Percentiles rank a stretch among this genome's conserved stretches.
phyloP scores from a whole-genome alignment of 2,329 filamentous ascomycete genomes.

The Plectosphaerella plurivora region DNA sequence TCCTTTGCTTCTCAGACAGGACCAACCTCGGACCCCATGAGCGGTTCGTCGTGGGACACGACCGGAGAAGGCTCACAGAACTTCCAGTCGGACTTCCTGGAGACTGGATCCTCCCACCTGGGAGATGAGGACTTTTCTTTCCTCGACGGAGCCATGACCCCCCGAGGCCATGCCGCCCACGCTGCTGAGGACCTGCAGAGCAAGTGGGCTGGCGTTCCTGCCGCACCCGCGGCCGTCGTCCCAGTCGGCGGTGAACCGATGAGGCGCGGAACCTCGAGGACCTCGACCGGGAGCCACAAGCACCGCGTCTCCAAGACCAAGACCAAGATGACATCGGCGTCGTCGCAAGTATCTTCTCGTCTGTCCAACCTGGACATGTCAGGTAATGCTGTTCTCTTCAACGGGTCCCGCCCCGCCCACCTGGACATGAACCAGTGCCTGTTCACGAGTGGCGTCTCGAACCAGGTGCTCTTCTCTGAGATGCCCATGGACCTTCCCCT shows the following conservation, averaged over 20 bases:
- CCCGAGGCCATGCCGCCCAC: constrained; percentile 46
- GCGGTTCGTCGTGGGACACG: constrained; percentile 51
- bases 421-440: constrained; percentile 48
- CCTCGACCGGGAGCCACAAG: constrained; percentile 40
- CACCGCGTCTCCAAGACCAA: constrained; percentile 40
- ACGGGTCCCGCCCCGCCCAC: constrained; percentile 30
- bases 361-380: constrained; percentile 48
- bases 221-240: constrained; percentile 20
- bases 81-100: constrained; percentile 46
- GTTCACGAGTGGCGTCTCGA: constrained; percentile 38
- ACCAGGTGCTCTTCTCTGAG: constrained; percentile 47
- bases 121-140: constrained; percentile 53
- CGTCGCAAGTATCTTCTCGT: constrained; percentile 44
- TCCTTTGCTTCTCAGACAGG: constrained; percentile 57
- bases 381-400: constrained; percentile 43
- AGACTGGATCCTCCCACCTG: constrained; percentile 42
- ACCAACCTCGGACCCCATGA: constrained; percentile 51
- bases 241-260: constrained; percentile 32
- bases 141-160: constrained; percentile 48
- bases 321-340: constrained; percentile 37
- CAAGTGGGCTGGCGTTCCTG: constrained; percentile 41
- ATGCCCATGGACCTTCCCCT: constrained; percentile 41
- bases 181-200: constrained; percentile 39
- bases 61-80: constrained; percentile 57
- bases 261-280: constrained; percentile 38